Evolutionary conservation across 2,329 filamentous ascomycete genomes (phyloP).

Genomic region (Colletotrichum echinochloae): DNA sequence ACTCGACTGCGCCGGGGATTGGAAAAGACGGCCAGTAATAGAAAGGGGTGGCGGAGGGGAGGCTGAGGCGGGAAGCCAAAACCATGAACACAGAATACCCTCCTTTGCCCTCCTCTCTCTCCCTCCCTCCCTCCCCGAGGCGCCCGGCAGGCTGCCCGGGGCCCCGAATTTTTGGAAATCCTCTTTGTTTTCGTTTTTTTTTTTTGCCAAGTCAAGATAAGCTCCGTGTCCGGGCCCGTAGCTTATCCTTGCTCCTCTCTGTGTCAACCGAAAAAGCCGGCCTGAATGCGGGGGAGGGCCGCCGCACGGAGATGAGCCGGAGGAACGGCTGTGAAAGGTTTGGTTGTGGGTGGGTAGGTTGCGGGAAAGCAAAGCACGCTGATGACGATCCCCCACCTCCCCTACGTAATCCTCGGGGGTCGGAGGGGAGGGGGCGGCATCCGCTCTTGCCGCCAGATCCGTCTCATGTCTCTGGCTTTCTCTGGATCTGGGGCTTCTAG

Average conservation of each 20-base stretch:
- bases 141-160: background rate
- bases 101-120: background rate
- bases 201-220: background rate
- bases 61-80: background rate
- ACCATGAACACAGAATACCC: background rate
- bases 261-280: background rate
- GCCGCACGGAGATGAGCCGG: background rate
- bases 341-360: background rate
- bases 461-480: background rate
- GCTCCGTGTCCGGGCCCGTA: no score
- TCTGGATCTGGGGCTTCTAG: background rate
- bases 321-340: background rate
- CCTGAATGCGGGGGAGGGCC: background rate
- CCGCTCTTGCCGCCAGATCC: background rate
- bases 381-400: background rate
- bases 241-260: background rate
- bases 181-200: background rate
- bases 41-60: background rate
- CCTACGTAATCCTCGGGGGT: background rate
- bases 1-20: background rate
- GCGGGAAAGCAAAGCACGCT: background rate
- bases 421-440: background rate
- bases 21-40: background rate
- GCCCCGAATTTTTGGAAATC: background rate
- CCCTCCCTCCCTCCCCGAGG: background rate